Base-by-base conservation (phyloP, 352 stramenopile species). In the Pythium insidiosum region DNA sequence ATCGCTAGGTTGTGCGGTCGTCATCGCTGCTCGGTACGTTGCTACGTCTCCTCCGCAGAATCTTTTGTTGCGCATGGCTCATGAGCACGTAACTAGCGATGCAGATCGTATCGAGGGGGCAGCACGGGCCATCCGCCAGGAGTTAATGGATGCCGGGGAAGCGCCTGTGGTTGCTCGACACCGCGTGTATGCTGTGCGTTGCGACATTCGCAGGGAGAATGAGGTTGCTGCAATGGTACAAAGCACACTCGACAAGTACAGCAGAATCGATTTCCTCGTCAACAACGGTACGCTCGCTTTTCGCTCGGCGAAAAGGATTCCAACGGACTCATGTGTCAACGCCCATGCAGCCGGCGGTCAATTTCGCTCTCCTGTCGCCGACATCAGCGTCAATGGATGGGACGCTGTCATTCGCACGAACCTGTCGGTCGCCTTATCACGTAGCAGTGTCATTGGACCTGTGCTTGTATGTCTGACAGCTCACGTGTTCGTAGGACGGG, bases 321-420 rank as follows among this genome's bases (percentile, higher is more conserved):
- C 46, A 10, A 46, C 28, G 9, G 23, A 56, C n/a, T 50, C 47
- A 18, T 15, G 28, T 10, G 33, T 13, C n/a, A 20, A 30, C 19
- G 12, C 4, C 23, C 25, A 2, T 25, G 4, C 47, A 88, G 75
- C 88, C 33, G 90, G 91, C 36, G 91, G 93, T 0, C 93, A 98
- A 68, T 97, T 97, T 67, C 73, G 90, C 29, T 74, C 84, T 16
- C 70, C 80, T 6, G 89, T 85, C 18, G 76, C 92, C 41, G 80
- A 97, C 34, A 74, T 98, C 23, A 93, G 73, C 40, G 63, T 81
- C 21, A 94, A 94, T 43, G 93, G 93, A 4, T 97, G 90, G 72
- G 67, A 92, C 22, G 83, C 93, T 10, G 90, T 98, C 31, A 80
- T 97, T 36, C 72, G 93, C 59, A 94, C 90, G 6, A 97, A 97